Evolutionary conservation across 495 filamentous ascomycete genomes (phyloP).

Genomic region (Neurospora tetraspora): DNA sequence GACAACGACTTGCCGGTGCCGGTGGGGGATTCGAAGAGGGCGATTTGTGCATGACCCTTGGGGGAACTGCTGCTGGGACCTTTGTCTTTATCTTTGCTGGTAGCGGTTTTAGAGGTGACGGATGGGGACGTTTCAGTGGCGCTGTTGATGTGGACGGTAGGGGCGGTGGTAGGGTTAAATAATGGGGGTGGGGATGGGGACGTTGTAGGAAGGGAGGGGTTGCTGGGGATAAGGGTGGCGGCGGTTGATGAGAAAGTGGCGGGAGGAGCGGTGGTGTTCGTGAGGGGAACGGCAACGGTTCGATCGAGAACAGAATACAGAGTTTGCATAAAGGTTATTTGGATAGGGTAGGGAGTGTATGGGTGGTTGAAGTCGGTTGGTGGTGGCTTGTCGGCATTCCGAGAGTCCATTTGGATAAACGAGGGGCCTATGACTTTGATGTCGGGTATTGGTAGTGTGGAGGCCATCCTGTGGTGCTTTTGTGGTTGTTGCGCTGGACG

Average conservation of each 20-base stretch:
- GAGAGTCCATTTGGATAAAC: not conserved
- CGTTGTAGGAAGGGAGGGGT: not conserved
- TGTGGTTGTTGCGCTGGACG: not conserved
- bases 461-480: not conserved
- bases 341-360: slow-evolving; percentile 83
- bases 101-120: not conserved
- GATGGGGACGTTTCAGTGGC: not conserved
- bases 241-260: not conserved
- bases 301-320: slow-evolving; percentile 70
- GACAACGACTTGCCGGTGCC: slow-evolving; percentile 92
- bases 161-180: not conserved
- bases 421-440: not conserved
- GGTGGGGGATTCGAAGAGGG: slow-evolving; percentile 91
- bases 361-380: slow-evolving; percentile 74
- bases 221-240: not conserved
- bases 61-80: not conserved
- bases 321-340: slow-evolving; percentile 80
- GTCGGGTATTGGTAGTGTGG: not conserved
- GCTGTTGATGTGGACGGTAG: not conserved
- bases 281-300: not conserved
- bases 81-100: not conserved
- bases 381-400: not conserved
- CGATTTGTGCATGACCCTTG: slow-evolving; percentile 63
- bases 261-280: not conserved
- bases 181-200: not conserved